phyloP scores from a whole-genome alignment of 2,329 filamentous ascomycete species.

The Seiridium unicorne region DNA sequence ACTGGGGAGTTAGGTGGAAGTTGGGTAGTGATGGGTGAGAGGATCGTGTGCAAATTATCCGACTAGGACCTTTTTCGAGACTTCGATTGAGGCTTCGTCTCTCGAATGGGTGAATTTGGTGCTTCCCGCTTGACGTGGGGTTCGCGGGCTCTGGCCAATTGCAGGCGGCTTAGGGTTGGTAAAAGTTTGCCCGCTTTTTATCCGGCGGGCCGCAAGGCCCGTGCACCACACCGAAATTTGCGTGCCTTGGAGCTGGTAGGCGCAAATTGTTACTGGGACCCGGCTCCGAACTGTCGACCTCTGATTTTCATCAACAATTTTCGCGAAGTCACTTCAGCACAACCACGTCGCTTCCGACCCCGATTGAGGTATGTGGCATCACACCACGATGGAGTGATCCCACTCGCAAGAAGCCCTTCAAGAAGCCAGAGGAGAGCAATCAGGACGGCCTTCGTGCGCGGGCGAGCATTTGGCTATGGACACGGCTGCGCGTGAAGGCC shows the following conservation, averaged over 20 bases:
- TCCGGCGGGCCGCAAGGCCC: constrained; percentile 2
- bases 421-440: constrained; percentile 64
- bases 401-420: constrained; percentile 34
- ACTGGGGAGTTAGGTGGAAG: constrained; percentile 12
- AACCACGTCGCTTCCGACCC: not conserved
- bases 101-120: constrained; percentile 8
- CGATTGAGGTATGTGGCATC: constrained; percentile 43
- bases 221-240: constrained; percentile 9
- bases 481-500: not conserved
- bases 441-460: constrained; percentile 32
- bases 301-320: constrained; percentile 21
- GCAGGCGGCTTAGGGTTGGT: constrained; percentile 8
- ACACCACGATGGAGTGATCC: constrained; percentile 28
- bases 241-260: not conserved
- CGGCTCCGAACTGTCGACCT: constrained; percentile 9
- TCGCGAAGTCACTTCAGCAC: constrained; percentile 6
- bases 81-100: not conserved
- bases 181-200: constrained; percentile 10
- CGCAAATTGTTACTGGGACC: not conserved
- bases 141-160: constrained; percentile 10
- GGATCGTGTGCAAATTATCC: constrained; percentile 19
- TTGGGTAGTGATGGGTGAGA: constrained; percentile 18
- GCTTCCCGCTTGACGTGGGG: constrained; percentile 7
- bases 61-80: constrained; percentile 7
- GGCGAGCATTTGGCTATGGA: constrained; percentile 13